phyloP scores from a whole-genome alignment of 169 alveolate genomes.

The Eimeria nieschulzi region DNA sequence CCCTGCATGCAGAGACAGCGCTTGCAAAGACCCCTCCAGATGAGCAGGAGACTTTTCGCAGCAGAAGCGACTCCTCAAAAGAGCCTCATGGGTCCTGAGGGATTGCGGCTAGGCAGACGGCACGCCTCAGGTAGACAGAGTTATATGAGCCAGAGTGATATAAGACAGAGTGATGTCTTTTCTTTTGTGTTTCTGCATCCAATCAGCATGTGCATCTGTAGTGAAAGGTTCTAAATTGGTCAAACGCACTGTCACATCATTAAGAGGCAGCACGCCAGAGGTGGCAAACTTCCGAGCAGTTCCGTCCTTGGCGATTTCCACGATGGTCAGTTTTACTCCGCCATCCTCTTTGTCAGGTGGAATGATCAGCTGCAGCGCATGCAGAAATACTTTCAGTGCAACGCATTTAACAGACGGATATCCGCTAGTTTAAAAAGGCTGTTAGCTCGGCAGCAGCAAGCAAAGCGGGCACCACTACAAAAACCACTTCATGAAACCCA shows the following conservation, averaged over 20 bases:
- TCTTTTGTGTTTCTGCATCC: neutral
- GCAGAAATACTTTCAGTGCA: neutral
- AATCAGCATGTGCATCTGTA: neutral
- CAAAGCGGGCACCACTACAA: neutral
- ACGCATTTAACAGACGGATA: neutral
- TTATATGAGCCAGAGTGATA: no score
- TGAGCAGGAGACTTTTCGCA: neutral
- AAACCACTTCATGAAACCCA: neutral
- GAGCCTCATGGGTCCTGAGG: no score
- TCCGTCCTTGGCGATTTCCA: constrained; percentile 10
- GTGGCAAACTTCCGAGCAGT: neutral
- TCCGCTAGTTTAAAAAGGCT: no score
- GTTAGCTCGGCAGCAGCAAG: no score
- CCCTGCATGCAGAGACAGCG: neutral
- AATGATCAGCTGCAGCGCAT: neutral
- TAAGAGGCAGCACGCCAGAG: constrained; percentile 6
- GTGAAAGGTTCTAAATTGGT: neutral
- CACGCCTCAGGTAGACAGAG: no score
- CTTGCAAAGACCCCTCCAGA: neutral
- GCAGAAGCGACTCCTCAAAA: no score
- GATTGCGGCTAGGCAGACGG: no score
- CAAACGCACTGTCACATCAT: neutral
- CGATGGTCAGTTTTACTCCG: neutral
- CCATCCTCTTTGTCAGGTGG: neutral
- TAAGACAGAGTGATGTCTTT: no score